Percentiles rank a stretch among this genome's conserved stretches.
Evolutionary conservation across 1,139 yeast species (phyloP).

Genomic region (Spathaspora jeffriesii): DNA sequence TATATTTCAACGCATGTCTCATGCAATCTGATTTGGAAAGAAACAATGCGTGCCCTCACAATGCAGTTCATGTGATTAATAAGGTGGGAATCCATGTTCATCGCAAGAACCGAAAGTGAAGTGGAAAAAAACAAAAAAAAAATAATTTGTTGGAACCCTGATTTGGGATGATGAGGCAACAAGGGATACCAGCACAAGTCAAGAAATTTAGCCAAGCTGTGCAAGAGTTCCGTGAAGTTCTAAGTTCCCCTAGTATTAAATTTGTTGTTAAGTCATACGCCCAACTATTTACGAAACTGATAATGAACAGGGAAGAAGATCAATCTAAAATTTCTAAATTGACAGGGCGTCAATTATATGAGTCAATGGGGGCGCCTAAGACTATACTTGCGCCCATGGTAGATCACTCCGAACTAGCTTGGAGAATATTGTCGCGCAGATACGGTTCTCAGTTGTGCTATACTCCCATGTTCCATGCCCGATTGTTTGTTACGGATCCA

Average conservation of each 20-base stretch:
- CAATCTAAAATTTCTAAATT: background rate
- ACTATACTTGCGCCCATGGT: slow-evolving; percentile 99
- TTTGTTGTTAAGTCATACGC: background rate
- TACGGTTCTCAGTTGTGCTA: slow-evolving; percentile 95
- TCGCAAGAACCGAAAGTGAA: background rate
- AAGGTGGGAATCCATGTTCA: no score
- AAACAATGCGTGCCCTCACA: no score
- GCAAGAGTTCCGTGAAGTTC: background rate
- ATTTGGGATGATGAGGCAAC: background rate
- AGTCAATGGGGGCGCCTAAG: slow-evolving; percentile 70
- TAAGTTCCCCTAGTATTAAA: background rate
- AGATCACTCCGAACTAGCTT: slow-evolving; percentile 93
- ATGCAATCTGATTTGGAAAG: no score
- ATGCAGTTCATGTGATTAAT: no score
- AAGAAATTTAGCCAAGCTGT: background rate
- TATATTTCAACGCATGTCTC: no score
- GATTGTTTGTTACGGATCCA: slow-evolving; percentile 81
- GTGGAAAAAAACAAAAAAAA: background rate
- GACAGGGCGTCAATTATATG: slow-evolving; percentile 68
- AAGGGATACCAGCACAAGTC: background rate
- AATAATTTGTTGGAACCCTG: background rate
- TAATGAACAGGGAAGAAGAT: background rate
- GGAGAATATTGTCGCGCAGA: slow-evolving; percentile 85
- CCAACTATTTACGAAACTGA: background rate
- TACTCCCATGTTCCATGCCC: slow-evolving; percentile 97